Percentiles rank a stretch among this genome's conserved stretches.
Conservation (phyloP, 2,329 filamentous ascomycete species). For the Fusarium abutilonis region DNA sequence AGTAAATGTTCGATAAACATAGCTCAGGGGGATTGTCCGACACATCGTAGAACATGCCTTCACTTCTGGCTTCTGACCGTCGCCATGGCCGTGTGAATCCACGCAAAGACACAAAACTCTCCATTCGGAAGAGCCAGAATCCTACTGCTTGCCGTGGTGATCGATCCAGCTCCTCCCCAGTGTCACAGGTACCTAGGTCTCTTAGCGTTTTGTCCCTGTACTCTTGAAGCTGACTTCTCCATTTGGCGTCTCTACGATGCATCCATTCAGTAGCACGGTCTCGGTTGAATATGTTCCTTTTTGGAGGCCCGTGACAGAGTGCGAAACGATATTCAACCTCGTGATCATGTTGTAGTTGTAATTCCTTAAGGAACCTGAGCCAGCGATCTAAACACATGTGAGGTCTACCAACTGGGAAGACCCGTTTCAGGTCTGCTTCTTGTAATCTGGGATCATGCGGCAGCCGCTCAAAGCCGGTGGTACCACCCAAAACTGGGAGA, state of each 20-base stretch:
- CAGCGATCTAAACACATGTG: background rate
- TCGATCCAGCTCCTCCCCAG: background rate
- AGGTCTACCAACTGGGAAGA: too few relatives aligned
- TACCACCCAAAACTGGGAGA: too few relatives aligned
- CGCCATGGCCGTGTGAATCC: background rate
- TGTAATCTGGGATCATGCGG: too few relatives aligned
- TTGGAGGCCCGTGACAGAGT: background rate
- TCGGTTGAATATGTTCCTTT: too few relatives aligned
- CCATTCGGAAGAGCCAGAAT: constrained; percentile 32
- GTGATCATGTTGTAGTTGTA: background rate
- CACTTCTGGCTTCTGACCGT: background rate
- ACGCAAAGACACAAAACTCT: constrained; percentile 47
- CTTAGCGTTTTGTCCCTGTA: too few relatives aligned
- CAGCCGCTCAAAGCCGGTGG: too few relatives aligned
- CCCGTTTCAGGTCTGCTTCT: background rate
- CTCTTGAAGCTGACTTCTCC: too few relatives aligned
- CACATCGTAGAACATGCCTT: background rate
- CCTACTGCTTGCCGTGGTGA: background rate
- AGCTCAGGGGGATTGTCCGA: constrained; percentile 32
- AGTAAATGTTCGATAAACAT: constrained; percentile 29
- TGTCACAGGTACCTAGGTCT: background rate
- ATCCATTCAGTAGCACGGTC: background rate
- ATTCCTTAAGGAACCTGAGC: fast-evolving
- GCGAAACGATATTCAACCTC: constrained; percentile 7
- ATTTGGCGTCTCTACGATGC: fast-evolving